Base-by-base conservation (phyloP, 139 green algal species). In the Haematococcus lacustris region DNA sequence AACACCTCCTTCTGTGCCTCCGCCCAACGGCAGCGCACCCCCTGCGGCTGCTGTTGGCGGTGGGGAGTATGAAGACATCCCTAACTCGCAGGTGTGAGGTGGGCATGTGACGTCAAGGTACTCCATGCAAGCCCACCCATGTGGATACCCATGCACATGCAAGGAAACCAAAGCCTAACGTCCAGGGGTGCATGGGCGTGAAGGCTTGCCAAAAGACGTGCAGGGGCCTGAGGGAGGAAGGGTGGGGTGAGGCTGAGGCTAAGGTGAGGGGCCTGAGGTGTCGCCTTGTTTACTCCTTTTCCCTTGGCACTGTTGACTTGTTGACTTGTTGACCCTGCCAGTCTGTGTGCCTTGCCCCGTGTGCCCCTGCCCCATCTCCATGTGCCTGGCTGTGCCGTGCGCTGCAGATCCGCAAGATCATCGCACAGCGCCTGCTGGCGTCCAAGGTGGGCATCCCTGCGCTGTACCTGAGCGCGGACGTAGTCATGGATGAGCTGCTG, bases 401-500 rank as follows among this genome's bases (percentile, higher is more conserved):
- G 13, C 0, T 67, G 63, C 83, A 92, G 77, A 89, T 97, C 59
- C 84, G 93, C 2, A 83, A 85, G 32, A 88, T 98, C 73, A 98
- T 96, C 34, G 94, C 94, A 0, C 34, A 80, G 64, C 83, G 94
- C 35, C 80, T 98, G 78, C 79, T 93, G 61, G 89, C 96, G 76
- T 94, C 86, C 47, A 98, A 98, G 84, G 73, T 80, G 39, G 89
- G 82, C 17, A 85, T 94, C 17, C 93, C 93, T 0, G 75, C 84
- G 43, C 86, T 83, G 59, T 92, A 96, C 71, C 37, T 30, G 35
- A 21, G 37, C n/a, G 63, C 30, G 41, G 85, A 96, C 34, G 86
- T 87, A 28, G n/a, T 81, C 9, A 71, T 97, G 9, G 88, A 87
- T 47, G 78, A 60, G 3, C 61, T 96, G 7, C 41, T 60, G 1